Evolutionary conservation across 78 protist species (phyloP).

Genomic region (Dictyostelium brefeldianum): DNA sequence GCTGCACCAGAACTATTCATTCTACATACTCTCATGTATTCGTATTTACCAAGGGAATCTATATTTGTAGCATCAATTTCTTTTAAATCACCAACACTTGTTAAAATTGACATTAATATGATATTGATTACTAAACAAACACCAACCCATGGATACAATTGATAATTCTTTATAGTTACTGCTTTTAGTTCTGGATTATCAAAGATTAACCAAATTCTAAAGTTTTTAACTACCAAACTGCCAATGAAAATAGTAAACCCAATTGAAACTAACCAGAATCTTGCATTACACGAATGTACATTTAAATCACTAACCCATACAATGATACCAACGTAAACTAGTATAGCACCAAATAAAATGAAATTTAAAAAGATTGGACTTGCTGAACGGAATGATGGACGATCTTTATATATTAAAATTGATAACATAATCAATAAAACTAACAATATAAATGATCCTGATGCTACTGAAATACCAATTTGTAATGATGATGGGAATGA

Average conservation of each 20-base stretch:
- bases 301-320: neutral
- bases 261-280: constrained; percentile 21
- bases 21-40: neutral
- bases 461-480: neutral
- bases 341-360: constrained; percentile 9
- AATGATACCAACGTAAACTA: neutral
- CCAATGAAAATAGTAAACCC: constrained; percentile 9
- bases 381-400: constrained; percentile 34
- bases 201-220: constrained; percentile 34
- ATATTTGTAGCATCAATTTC: neutral
- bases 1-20: neutral
- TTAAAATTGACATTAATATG: neutral
- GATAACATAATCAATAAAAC: neutral
- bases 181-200: neutral
- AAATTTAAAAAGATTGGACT: constrained; percentile 16
- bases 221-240: constrained; percentile 33
- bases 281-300: neutral
- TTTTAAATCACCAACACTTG: neutral
- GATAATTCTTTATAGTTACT: neutral
- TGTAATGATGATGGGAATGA: neutral
- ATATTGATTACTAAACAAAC: neutral
- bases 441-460: neutral
- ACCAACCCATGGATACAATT: neutral
- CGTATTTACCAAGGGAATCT: neutral
- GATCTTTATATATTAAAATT: neutral